Conservation (phyloP, 2,329 filamentous ascomycete species). For the Allantophomopsis cytisporea region DNA sequence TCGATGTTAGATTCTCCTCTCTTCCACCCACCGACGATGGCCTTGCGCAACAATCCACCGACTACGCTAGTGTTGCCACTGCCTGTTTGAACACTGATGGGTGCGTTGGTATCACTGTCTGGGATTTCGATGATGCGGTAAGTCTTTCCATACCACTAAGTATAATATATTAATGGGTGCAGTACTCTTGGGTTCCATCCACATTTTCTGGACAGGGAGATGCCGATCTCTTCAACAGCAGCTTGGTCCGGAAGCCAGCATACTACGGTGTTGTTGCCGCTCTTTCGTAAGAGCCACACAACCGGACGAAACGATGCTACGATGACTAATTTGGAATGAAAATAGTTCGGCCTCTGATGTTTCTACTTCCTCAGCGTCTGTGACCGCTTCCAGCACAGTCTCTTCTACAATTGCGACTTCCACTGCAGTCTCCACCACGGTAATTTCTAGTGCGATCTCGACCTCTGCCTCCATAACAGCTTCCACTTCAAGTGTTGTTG, state of each 20-base stretch:
- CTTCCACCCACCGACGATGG: constrained; percentile 27
- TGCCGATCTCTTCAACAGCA: constrained; percentile 24
- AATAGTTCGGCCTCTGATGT: no score
- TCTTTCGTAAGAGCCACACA: constrained; percentile 4
- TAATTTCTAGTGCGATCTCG: no score
- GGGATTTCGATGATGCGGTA: constrained; percentile 14
- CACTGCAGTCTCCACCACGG: no score
- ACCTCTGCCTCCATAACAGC: no score
- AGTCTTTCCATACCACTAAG: neutral
- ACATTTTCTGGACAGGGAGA: constrained; percentile 24
- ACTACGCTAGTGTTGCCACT: constrained; percentile 22
- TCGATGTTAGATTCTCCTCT: constrained; percentile 37
- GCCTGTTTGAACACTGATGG: constrained; percentile 11
- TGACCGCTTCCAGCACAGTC: no score
- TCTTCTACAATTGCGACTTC: no score
- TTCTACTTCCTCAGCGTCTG: no score
- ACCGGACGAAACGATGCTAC: neutral
- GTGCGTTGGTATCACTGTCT: constrained; percentile 16
- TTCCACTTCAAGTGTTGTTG: no score
- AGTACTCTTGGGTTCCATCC: constrained; percentile 22
- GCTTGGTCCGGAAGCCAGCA: constrained; percentile 25
- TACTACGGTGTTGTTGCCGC: constrained; percentile 23
- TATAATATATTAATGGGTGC: neutral
- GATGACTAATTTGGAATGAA: no score
- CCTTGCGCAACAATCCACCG: constrained; percentile 27